Percentiles rank a stretch among this genome's conserved stretches.
These are phyloP conservation scores for Fusarium nelsonii DNA, from an alignment of 2,329 filamentous ascomycete genomes.

Conservation along the genomic window DNA sequence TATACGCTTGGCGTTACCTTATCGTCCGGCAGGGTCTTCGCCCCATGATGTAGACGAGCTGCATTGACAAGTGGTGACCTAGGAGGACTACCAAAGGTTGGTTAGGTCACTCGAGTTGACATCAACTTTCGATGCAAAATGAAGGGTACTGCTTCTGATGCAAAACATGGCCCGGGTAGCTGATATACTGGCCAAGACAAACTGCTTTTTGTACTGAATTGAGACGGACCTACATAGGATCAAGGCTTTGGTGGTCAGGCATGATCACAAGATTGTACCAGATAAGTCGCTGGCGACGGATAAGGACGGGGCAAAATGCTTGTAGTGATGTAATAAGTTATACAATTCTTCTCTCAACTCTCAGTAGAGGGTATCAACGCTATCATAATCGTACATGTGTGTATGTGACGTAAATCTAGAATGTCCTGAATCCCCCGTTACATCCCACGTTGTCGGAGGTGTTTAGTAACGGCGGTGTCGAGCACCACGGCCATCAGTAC, in stretches of 20 bases:
- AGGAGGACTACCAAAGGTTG: not conserved
- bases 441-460: not conserved
- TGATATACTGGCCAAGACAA: not conserved
- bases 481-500: slow-evolving; percentile 76
- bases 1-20: slow-evolving; percentile 45
- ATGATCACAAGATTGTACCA: slow-evolving; percentile 33
- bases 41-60: slow-evolving; percentile 54
- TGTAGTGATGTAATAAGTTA: slow-evolving; percentile 22
- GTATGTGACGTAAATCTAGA: not conserved
- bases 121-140: not conserved
- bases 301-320: slow-evolving; percentile 9
- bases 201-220: slow-evolving; percentile 4
- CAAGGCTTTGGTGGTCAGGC: not conserved
- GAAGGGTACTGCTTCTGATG: too few species aligned
- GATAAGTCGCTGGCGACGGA: slow-evolving; percentile 28
- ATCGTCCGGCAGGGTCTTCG: slow-evolving; percentile 42
- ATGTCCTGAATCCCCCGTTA: slow-evolving; percentile 11
- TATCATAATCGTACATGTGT: slow-evolving; percentile 43
- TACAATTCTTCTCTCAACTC: slow-evolving; percentile 34
- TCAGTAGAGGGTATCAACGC: slow-evolving; percentile 33
- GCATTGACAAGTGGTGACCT: slow-evolving; percentile 41
- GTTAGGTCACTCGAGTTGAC: not conserved
- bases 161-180: not conserved
- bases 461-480: slow-evolving; percentile 50
- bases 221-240: not conserved